Conservation (phyloP, 805 yeast genomes). For the Saccharomycopsis synnaedendra region DNA sequence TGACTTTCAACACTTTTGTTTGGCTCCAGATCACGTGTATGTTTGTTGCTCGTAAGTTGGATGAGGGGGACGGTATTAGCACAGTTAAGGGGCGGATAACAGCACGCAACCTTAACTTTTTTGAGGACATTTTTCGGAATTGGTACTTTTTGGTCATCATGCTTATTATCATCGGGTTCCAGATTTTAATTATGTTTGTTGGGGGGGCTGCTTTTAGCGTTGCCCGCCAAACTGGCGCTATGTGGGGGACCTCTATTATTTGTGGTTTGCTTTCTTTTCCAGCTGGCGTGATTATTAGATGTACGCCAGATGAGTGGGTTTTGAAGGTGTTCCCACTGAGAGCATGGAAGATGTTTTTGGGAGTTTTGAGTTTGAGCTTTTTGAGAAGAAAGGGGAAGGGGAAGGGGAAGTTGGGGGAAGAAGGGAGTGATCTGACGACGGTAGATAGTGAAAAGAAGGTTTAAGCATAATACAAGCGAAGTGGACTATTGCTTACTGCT, state of each 20-base stretch:
- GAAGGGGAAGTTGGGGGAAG: background rate
- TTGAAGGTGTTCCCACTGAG: slow-evolving; percentile 53
- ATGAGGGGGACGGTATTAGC: slow-evolving; percentile 66
- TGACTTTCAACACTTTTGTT: slow-evolving; percentile 92
- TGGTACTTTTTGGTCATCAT: slow-evolving; percentile 71
- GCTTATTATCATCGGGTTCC: slow-evolving; percentile 68
- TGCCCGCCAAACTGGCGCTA: slow-evolving; percentile 63
- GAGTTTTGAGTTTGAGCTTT: slow-evolving; percentile 5
- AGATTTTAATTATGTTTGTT: slow-evolving; percentile 84
- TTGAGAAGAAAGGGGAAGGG: slow-evolving; percentile 9
- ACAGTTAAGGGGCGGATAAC: slow-evolving; percentile 48
- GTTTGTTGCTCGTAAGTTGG: slow-evolving; percentile 82
- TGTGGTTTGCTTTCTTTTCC: slow-evolving; percentile 81
- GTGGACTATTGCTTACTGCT: no score
- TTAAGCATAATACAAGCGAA: no score
- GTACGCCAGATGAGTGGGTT: slow-evolving; percentile 74
- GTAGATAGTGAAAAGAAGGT: no score
- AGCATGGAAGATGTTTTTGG: slow-evolving; percentile 5
- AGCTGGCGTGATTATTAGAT: slow-evolving; percentile 62
- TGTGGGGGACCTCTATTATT: slow-evolving; percentile 84
- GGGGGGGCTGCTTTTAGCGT: slow-evolving; percentile 95
- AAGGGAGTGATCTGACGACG: no score
- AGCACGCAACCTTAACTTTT: slow-evolving; percentile 62
- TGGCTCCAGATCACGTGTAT: slow-evolving; percentile 96
- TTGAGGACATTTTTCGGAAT: slow-evolving; percentile 72